Evolutionary conservation across 2,329 filamentous ascomycete genomes (phyloP).

Genomic region (Acephala macrosclerotiorum): DNA sequence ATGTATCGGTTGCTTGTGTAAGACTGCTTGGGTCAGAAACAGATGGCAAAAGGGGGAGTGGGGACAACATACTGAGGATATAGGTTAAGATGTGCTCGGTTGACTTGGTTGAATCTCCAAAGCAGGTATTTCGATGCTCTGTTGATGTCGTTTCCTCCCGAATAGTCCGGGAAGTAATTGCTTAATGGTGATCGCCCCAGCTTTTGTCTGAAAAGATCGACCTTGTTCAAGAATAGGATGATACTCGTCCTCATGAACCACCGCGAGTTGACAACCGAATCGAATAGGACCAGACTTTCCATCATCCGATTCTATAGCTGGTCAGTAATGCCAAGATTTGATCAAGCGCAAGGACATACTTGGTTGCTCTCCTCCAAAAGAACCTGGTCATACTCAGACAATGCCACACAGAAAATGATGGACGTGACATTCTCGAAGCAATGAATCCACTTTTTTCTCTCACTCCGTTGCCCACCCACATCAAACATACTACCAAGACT

Average conservation of each 20-base stretch:
- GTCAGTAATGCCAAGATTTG: conserved; percentile 26
- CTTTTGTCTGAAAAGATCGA: conserved; percentile 97
- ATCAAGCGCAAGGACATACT: conserved; percentile 58
- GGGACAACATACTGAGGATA: conserved; percentile 90
- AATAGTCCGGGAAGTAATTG: conserved; percentile 98
- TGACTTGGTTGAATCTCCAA: conserved; percentile 99
- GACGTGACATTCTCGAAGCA: conserved; percentile 99
- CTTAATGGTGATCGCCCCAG: conserved; percentile 86
- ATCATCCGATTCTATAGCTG: conserved; percentile 91
- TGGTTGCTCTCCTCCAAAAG: conserved; percentile 96
- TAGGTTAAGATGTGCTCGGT: conserved; percentile 91
- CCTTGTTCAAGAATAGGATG: conserved; percentile 98
- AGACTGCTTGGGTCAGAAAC: conserved; percentile 64
- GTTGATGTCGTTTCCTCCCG: conserved; percentile 96
- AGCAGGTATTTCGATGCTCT: conserved; percentile 97
- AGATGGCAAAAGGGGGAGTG: background rate
- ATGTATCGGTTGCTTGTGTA: conserved; percentile 98
- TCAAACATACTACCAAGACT: conserved; percentile 85
- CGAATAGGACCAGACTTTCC: conserved; percentile 95
- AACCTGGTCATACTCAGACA: conserved; percentile 98
- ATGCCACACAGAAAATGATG: conserved; percentile 97
- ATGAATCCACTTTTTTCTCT: conserved; percentile 99
- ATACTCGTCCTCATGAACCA: conserved; percentile 99
- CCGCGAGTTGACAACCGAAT: conserved; percentile 97
- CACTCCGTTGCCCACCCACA: conserved; percentile 94